These are phyloP conservation scores for Leptographium flavum DNA, from an alignment of 2,329 filamentous ascomycete species.

Conservation along the genomic window DNA sequence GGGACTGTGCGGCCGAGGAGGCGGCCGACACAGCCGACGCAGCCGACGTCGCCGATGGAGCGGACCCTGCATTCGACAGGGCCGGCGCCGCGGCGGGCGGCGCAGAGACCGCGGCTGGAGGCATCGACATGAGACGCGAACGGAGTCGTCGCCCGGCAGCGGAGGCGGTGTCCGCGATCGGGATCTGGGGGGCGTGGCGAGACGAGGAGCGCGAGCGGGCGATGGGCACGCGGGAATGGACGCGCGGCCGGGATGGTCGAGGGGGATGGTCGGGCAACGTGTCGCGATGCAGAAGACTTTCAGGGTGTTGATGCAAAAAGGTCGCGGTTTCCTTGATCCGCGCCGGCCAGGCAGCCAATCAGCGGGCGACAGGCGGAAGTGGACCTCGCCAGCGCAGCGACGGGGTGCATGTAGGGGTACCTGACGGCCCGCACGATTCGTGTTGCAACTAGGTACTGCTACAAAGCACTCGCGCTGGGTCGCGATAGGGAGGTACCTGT, in stretches of 20 bases:
- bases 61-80: slow-evolving; percentile 3
- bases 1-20: slow-evolving; percentile 2
- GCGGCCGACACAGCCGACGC: not conserved
- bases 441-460: not conserved
- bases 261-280: too few relatives aligned
- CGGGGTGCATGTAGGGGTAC: too few relatives aligned
- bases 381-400: not conserved
- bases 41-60: not conserved
- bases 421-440: too few relatives aligned
- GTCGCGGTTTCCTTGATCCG: slow-evolving; percentile 8
- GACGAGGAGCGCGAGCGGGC: too few relatives aligned
- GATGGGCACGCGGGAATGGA: too few relatives aligned
- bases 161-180: too few relatives aligned
- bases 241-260: too few relatives aligned
- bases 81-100: slow-evolving; percentile 7
- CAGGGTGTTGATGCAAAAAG: not conserved
- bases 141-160: slow-evolving; percentile 17
- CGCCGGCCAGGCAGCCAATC: slow-evolving; percentile 7
- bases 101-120: slow-evolving; percentile 23
- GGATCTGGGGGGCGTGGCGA: too few relatives aligned
- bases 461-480: not conserved
- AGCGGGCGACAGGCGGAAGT: slow-evolving; percentile 12
- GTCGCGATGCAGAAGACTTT: not conserved
- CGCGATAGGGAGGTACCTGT: not conserved
- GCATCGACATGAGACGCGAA: slow-evolving; percentile 26